Base-by-base conservation (phyloP, 176 grass and related monocot species). In the Musa troglodytarum region DNA sequence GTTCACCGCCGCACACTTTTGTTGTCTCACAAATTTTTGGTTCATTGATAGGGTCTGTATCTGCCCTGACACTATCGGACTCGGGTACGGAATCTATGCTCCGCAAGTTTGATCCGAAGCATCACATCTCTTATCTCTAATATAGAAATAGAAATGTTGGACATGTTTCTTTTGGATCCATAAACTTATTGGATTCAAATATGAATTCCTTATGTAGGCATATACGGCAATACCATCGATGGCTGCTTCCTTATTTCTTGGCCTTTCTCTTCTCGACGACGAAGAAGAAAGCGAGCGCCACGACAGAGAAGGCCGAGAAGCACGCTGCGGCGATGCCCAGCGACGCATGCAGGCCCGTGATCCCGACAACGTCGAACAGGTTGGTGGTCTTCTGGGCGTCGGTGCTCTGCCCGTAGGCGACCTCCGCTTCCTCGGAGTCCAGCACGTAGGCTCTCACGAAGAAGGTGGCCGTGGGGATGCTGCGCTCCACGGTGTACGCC, bases 291-390 rank as follows among this genome's bases (percentile, higher is more conserved):
- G 81, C 53, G 53, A 93, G 85, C 3, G 86, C 52, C 1, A 4
- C 78, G 2, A 89, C 29, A 8, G 94, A 98, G 86, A 98, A 93
- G 19, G 90, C 78, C 0, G 94, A 98, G 86, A 98, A 98, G 63
- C 92, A 89, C 10, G 72, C 84, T 9, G 94, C 94, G 34, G 88
- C 88, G 55, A 91, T 73, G 69, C 91, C 85, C 56, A 98, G 56
- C 11, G 85, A 77, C 0, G 74, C 9, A 65, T 87, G 81, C 49
- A 82, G 81, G n/a, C 94, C 94, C 7, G 82, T 89, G 77, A 93
- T 89, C 16, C 88, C 84, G 3, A 74, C 83, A 1, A 98, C 43
- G 5, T 84, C 21, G 52, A 98, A 93, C 16, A 78, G 49, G 55
- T 73, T 74, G 66, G 11, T 10, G 13, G 56, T 54, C 68, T 86